Conservation (phyloP, 2,329 filamentous ascomycete genomes). For the Cadophora malorum region DNA sequence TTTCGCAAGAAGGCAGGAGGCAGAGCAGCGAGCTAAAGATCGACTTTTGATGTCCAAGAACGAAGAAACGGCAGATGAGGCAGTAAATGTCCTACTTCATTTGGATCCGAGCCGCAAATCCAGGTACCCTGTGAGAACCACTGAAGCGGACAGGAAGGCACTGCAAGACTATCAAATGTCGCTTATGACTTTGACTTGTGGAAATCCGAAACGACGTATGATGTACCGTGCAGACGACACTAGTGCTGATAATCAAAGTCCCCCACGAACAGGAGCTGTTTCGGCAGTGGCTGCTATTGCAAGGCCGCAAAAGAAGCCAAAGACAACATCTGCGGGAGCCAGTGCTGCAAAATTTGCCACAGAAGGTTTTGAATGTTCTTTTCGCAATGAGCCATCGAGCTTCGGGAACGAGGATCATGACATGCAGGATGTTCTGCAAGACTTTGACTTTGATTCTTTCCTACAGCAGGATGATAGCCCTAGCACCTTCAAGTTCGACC, state of each 20-base stretch:
- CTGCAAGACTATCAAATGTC: conserved; percentile 24
- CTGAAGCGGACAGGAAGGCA: conserved; percentile 17
- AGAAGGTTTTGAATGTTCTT: background rate
- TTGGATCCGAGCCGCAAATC: background rate
- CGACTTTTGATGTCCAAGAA: background rate
- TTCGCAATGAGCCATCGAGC: background rate
- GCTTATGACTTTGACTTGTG: conserved; percentile 18
- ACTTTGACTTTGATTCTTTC: conserved; percentile 72
- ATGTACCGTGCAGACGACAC: conserved; percentile 1
- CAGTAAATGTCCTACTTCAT: background rate
- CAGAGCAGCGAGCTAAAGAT: background rate
- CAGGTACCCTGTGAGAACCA: background rate
- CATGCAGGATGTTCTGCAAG: conserved; percentile 59
- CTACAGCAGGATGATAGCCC: conserved; percentile 54
- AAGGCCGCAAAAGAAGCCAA: background rate
- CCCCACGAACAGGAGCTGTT: background rate
- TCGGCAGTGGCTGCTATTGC: background rate
- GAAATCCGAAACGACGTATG: conserved; percentile 5
- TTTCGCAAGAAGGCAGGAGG: background rate
- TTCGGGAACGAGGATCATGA: background rate
- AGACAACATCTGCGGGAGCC: background rate
- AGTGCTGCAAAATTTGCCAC: background rate
- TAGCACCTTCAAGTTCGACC: conserved; percentile 1
- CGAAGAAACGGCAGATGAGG: conserved; percentile 2
- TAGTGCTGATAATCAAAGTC: background rate